phyloP scores from a whole-genome alignment of 2,329 filamentous ascomycete genomes.

The Fusarium robinianum region DNA sequence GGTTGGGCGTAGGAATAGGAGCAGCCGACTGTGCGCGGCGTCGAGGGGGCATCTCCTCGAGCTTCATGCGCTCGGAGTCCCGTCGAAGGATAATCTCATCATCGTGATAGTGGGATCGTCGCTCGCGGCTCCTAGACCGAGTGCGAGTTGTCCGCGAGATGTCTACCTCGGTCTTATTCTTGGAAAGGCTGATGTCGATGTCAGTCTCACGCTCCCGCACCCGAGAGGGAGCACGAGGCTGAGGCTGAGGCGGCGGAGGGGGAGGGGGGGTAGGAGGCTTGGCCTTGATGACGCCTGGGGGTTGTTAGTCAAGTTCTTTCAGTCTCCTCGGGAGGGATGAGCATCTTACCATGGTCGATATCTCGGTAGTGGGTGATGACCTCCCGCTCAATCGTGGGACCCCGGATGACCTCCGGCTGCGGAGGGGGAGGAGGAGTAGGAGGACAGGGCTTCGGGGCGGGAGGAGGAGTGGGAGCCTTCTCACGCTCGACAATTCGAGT shows the following conservation, averaged over 20 bases:
- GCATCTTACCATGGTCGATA: constrained; percentile 76
- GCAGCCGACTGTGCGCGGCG: constrained; percentile 59
- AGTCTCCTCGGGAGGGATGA: neutral
- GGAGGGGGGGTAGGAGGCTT: constrained; percentile 53
- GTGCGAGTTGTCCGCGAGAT: constrained; percentile 49
- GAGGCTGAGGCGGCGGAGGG: constrained; percentile 52
- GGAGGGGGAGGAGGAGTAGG: constrained; percentile 61
- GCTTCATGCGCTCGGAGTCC: constrained; percentile 54
- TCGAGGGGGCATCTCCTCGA: constrained; percentile 49
- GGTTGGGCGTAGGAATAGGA: constrained; percentile 41
- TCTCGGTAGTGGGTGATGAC: constrained; percentile 88
- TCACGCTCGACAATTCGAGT: constrained; percentile 55
- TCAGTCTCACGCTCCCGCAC: constrained; percentile 59
- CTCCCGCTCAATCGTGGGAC: constrained; percentile 83
- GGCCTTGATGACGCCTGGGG: constrained; percentile 50
- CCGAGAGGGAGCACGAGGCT: constrained; percentile 50
- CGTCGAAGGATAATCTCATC: constrained; percentile 70
- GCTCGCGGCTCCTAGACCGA: constrained; percentile 47
- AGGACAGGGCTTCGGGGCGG: constrained; percentile 55
- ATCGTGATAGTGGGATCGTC: constrained; percentile 53
- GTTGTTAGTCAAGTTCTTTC: constrained; percentile 21
- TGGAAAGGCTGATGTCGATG: constrained; percentile 63
- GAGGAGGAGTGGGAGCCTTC: constrained; percentile 39
- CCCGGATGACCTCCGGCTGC: constrained; percentile 69
- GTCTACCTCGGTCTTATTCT: constrained; percentile 61